Conservation (phyloP, 2,329 filamentous ascomycete species). For the Ampelomyces quisqualis region DNA sequence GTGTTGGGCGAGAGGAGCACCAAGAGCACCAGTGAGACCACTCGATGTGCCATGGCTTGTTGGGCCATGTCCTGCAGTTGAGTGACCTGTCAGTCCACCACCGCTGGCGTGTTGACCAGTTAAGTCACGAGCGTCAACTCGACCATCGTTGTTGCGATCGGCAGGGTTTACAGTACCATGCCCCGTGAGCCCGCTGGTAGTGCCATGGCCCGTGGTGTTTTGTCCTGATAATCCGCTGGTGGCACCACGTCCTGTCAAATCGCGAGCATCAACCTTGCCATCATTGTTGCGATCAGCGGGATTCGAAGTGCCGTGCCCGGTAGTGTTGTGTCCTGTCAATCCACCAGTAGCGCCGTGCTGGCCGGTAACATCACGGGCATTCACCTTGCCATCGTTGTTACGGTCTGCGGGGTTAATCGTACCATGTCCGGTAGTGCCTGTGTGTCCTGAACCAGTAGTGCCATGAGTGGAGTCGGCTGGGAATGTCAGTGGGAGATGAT, state of each 20-base stretch:
- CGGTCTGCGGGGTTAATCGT: conserved; percentile 1
- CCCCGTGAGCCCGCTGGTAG: neutral
- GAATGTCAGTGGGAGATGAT: neutral
- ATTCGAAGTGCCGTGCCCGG: neutral
- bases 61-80: neutral
- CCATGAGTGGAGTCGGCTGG: neutral
- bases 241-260: neutral
- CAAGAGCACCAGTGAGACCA: neutral
- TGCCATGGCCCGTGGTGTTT: conserved; percentile 1
- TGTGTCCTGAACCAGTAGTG: conserved; percentile 1
- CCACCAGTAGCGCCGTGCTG: conserved; percentile 2
- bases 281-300: conserved; percentile 2
- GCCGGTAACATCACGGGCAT: conserved; percentile 1
- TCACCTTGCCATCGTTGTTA: conserved; percentile 2
- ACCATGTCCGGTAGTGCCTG: conserved; percentile 1
- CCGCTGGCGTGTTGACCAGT: neutral
- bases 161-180: conserved; percentile 1
- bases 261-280: neutral
- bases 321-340: conserved; percentile 1
- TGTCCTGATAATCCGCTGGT: conserved; percentile 1
- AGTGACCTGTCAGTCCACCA: neutral
- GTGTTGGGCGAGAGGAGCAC: neutral
- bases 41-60: neutral
- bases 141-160: conserved; percentile 3
- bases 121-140: neutral